Conservation (phyloP, 352 stramenopile genomes). For the Phytophthora colocasiae region DNA sequence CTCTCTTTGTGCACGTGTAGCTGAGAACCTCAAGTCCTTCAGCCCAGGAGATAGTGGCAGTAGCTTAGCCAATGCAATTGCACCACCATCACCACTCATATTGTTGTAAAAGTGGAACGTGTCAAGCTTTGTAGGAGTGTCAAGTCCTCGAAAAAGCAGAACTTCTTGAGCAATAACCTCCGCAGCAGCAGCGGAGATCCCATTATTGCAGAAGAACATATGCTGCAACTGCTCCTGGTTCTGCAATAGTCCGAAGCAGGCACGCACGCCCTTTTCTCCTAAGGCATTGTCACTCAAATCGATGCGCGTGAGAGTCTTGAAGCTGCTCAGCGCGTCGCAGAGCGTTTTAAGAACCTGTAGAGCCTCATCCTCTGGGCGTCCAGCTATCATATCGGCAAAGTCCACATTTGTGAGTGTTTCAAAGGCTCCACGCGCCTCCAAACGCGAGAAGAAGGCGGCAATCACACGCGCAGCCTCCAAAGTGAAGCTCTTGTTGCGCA, state of each 20-base stretch:
- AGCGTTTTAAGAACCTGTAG: constrained; percentile 85
- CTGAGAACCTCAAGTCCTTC: constrained; percentile 94
- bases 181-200: constrained; percentile 90
- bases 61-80: constrained; percentile 87
- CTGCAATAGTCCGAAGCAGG: constrained; percentile 89
- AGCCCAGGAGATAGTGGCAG: constrained; percentile 87
- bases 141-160: constrained; percentile 75
- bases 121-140: constrained; percentile 84
- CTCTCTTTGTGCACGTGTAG: constrained; percentile 86
- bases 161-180: constrained; percentile 90
- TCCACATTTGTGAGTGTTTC: constrained; percentile 74
- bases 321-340: constrained; percentile 67
- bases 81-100: constrained; percentile 95
- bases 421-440: constrained; percentile 63
- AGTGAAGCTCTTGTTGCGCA: constrained; percentile 92
- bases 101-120: constrained; percentile 98
- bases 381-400: constrained; percentile 90
- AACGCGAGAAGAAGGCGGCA: constrained; percentile 66
- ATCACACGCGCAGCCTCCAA: constrained; percentile 79
- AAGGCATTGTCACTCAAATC: constrained; percentile 96
- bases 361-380: constrained; percentile 81
- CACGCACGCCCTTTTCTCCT: constrained; percentile 93
- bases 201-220: constrained; percentile 96
- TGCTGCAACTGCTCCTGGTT: constrained; percentile 80
- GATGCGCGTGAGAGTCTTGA: constrained; percentile 84